A percentile compares a stretch with the other conserved stretches of the same genome.
phyloP scores from a whole-genome alignment of 495 filamentous ascomycete genomes.

The Penicillium daleae region DNA sequence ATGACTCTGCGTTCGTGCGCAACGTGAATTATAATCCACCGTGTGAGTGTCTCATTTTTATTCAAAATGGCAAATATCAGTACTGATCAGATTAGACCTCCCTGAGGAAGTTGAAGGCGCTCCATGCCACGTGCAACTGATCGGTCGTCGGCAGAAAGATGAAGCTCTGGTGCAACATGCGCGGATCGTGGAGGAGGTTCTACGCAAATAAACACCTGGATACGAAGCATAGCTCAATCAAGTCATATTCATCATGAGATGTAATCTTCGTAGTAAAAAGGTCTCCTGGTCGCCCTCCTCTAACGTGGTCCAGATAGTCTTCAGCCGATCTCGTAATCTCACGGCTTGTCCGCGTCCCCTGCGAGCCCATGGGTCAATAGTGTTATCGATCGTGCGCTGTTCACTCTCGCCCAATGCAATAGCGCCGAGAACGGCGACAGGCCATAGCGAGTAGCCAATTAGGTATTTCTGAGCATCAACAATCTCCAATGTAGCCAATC shows the following conservation, averaged over 20 bases:
- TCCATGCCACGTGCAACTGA: constrained; percentile 36
- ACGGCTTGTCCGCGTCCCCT: not conserved
- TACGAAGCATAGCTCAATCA: not conserved
- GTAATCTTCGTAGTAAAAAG: not conserved
- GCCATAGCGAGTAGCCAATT: not conserved
- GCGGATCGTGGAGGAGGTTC: constrained; percentile 21
- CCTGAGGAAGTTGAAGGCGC: constrained; percentile 30
- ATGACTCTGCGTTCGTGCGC: constrained; percentile 24
- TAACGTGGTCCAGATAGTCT: not conserved
- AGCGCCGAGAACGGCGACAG: not conserved
- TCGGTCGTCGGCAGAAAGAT: constrained; percentile 34
- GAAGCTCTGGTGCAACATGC: constrained; percentile 30
- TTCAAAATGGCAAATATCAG: not conserved
- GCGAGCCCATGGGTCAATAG: not conserved
- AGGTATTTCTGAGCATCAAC: not conserved
- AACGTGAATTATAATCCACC: constrained; percentile 24
- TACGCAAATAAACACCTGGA: not conserved
- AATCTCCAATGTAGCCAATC: not conserved
- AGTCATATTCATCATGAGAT: not conserved
- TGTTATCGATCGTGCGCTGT: not conserved
- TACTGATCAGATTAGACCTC: constrained; percentile 17
- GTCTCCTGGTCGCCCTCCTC: not conserved
- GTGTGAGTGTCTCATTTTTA: constrained; percentile 22
- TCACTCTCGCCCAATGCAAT: not conserved
- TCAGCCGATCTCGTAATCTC: not conserved